These are phyloP conservation scores for Glycyrrhiza uralensis DNA, from an alignment of 306 rosid genomes.

Conservation along the genomic window DNA sequence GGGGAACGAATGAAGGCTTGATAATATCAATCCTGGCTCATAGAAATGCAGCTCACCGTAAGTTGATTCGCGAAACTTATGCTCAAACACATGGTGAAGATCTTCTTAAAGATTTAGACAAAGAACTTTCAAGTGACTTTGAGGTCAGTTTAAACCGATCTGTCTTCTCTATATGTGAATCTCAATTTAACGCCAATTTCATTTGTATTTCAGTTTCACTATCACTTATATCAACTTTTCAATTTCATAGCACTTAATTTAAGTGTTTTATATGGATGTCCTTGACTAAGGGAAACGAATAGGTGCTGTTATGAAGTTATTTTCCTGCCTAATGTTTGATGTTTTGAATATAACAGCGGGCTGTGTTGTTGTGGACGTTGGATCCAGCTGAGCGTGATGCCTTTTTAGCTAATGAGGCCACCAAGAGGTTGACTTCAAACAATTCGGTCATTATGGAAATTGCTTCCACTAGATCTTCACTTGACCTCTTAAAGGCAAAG, in stretches of 20 bases:
- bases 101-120: constrained; percentile 55
- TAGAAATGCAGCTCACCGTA: constrained; percentile 60
- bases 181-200: neutral
- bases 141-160: constrained; percentile 39
- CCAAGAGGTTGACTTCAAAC: constrained; percentile 37
- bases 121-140: constrained; percentile 70
- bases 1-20: constrained; percentile 65
- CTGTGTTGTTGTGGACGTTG: constrained; percentile 46
- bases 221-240: neutral
- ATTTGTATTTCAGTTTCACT: neutral
- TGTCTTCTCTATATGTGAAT: neutral
- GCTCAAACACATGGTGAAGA: constrained; percentile 53
- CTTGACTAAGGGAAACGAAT: neutral
- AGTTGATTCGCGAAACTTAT: constrained; percentile 48
- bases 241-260: neutral
- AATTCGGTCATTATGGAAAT: constrained; percentile 53
- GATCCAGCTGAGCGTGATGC: constrained; percentile 78
- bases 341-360: constrained; percentile 26
- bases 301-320: neutral
- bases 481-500: constrained; percentile 48
- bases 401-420: constrained; percentile 53
- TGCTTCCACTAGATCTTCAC: constrained; percentile 59
- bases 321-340: constrained; percentile 11
- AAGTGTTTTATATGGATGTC: constrained; percentile 1
- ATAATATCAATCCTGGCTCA: constrained; percentile 57